Base-by-base conservation (phyloP, 148 eudicot genomes). In the Rhododendron simsii region DNA sequence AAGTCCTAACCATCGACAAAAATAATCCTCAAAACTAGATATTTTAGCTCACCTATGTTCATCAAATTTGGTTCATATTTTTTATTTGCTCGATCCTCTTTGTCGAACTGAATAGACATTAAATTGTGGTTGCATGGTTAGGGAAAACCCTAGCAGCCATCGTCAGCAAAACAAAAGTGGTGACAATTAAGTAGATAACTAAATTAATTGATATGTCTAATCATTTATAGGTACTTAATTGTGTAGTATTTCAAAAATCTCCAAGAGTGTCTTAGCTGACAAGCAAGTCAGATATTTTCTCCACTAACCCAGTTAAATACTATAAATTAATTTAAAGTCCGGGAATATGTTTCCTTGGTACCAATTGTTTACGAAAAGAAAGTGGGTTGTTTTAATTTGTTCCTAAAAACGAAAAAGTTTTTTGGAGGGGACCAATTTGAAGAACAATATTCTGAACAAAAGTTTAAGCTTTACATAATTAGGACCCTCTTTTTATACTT, bases 261-360 rank as follows among this genome's bases (percentile, higher is more conserved):
- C 14, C 1, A 21, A 41, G n/a, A 3, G 10, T 14, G 61, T 41
- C 80, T 77, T 77, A 41, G 50, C 3, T 77, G n/a, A 41, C 51
- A 77, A 77, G 51, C 80, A 78, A 78, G 53, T 45, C 47, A 78
- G 55, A 78, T 78, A 45, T 78, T 78, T 78, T 18, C 35, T 45
- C 51, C 81, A 39, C 50, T n/a, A 23, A 23, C 47, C 35, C 16
- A 6, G 7, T 78, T 78, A 20, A 78, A 45, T 20, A 65, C 14
- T 47, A 55, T 1, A 55, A 28, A 73, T 4, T 21, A 18, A 4
- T 11, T 35, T 18, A 75, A 41, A 35, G 13, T 16, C 41, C 79
- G 21, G 51, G 81, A 78, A 78, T 78, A 45, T 78, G 81, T n/a
- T 45, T 78, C 81, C 30, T 44, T 45, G 28, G 7, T 18, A 75